Evolutionary conservation across 306 rosid genomes (phyloP).

Genomic region (Cicer judaicum): DNA sequence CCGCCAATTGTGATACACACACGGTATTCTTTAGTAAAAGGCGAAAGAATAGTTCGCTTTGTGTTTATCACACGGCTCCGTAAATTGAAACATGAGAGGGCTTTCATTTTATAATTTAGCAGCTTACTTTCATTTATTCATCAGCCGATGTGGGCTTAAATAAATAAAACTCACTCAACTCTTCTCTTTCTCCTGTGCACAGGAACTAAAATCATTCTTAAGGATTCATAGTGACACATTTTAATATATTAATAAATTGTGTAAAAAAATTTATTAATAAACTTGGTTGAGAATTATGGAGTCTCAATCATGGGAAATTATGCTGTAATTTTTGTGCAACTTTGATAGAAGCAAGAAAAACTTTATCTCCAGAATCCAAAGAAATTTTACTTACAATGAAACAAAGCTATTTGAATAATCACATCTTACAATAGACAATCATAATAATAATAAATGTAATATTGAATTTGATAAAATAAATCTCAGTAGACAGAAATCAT

Average conservation of each 20-base stretch:
- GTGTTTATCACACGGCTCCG: conserved; percentile 49
- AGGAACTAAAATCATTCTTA: too few relatives aligned
- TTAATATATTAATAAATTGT: too few relatives aligned
- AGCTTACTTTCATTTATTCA: too few relatives aligned
- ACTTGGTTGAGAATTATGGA: too few relatives aligned
- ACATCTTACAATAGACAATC: conserved; percentile 26
- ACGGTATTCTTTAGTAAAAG: conserved; percentile 57
- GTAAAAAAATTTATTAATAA: too few relatives aligned
- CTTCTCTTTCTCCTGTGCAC: too few relatives aligned
- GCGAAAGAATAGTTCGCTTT: conserved; percentile 56
- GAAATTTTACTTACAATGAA: conserved; percentile 5
- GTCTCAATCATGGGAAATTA: background rate
- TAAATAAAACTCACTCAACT: too few relatives aligned
- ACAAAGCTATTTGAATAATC: background rate
- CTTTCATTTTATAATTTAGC: too few relatives aligned
- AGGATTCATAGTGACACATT: background rate
- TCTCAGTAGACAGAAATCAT: background rate
- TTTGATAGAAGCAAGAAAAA: background rate
- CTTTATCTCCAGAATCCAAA: conserved; percentile 7
- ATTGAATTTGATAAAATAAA: conserved; percentile 19
- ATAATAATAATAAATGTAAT: conserved; percentile 3
- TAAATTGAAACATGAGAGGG: background rate
- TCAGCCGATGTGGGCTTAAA: too few relatives aligned
- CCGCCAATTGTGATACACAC: background rate
- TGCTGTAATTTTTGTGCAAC: background rate